These are phyloP conservation scores for Vigna nakashimae DNA, from an alignment of 306 rosid genomes.

Conservation along the genomic window DNA sequence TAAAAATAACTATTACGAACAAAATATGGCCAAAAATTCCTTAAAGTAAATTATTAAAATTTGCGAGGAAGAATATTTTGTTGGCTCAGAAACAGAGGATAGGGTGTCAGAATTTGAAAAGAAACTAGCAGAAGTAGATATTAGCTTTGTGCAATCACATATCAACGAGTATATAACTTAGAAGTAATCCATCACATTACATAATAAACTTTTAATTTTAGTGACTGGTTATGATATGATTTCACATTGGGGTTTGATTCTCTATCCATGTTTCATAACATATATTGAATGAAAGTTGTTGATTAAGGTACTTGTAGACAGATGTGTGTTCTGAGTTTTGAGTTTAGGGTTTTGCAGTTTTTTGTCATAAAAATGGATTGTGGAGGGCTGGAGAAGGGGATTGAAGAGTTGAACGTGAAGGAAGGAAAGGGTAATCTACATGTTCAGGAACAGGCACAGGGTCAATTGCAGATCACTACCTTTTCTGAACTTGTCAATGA, in stretches of 20 bases:
- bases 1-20: too few species aligned
- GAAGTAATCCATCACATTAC: background rate
- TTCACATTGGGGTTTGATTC: background rate
- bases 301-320: background rate
- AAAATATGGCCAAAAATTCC: too few species aligned
- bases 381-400: slow-evolving; percentile 30
- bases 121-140: background rate
- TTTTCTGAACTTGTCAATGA: slow-evolving; percentile 77
- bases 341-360: slow-evolving; percentile 34
- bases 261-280: background rate
- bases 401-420: slow-evolving; percentile 42
- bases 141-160: background rate
- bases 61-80: background rate
- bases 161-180: background rate
- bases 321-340: background rate
- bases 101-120: background rate
- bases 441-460: background rate
- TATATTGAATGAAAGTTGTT: background rate
- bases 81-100: background rate
- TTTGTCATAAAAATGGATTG: slow-evolving; percentile 42
- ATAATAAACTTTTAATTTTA: background rate
- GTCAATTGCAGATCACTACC: slow-evolving; percentile 59
- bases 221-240: background rate
- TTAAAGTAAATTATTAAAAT: too few species aligned
- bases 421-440: background rate